Conservation (phyloP, 805 yeast genomes). For the Metschnikowia corniflorae region DNA sequence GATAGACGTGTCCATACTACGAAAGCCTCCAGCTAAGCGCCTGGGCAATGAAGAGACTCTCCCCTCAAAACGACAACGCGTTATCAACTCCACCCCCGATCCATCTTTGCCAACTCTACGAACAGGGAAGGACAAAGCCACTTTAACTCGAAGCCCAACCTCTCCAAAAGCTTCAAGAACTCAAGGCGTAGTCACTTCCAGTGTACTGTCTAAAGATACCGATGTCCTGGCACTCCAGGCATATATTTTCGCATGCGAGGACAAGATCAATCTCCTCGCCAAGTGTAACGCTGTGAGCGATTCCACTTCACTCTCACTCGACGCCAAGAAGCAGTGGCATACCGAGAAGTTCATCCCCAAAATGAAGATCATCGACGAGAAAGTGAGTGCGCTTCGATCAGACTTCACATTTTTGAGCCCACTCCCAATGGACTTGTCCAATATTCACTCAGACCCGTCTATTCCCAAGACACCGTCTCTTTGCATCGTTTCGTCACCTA, state of each 20-base stretch:
- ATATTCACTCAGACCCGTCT: slow-evolving; percentile 8
- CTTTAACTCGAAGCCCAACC: no score
- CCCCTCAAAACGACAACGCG: slow-evolving; percentile 4
- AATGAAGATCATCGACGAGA: slow-evolving; percentile 18
- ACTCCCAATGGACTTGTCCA: slow-evolving; percentile 12
- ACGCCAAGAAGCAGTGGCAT: slow-evolving; percentile 31
- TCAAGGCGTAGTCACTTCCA: no score
- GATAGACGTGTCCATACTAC: slow-evolving; percentile 11
- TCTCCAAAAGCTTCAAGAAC: no score
- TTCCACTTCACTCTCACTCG: slow-evolving; percentile 37
- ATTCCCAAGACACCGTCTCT: slow-evolving; percentile 4
- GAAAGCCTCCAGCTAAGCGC: slow-evolving; percentile 5
- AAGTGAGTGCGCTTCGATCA: slow-evolving; percentile 9
- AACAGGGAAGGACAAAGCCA: no score
- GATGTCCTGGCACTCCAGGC: slow-evolving; percentile 17
- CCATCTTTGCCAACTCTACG: no score
- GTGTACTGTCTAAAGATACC: slow-evolving; percentile 6
- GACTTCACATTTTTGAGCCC: slow-evolving; percentile 17
- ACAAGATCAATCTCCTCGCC: slow-evolving; percentile 26
- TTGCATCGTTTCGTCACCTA: slow-evolving; percentile 7
- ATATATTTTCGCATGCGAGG: slow-evolving; percentile 25
- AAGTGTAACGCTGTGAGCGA: slow-evolving; percentile 31
- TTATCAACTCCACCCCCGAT: slow-evolving; percentile 8
- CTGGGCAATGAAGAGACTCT: not conserved
- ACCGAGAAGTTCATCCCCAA: slow-evolving; percentile 25